These are phyloP conservation scores for Elymus sibiricus DNA, from an alignment of 176 grass and related monocot genomes.

Conservation along the genomic window DNA sequence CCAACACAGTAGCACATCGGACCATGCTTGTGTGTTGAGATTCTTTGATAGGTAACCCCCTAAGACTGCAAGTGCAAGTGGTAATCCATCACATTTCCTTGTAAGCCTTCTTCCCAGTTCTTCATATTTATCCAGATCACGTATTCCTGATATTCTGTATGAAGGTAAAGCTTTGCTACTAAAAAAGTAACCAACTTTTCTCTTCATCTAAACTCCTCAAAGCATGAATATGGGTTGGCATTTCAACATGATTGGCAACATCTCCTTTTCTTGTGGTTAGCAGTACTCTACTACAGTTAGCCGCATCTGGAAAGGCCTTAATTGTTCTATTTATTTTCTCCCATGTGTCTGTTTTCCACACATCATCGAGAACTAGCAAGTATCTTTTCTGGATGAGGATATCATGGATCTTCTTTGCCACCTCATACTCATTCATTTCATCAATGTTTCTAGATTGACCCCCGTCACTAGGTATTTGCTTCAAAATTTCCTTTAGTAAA, in stretches of 20 bases:
- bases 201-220: background rate
- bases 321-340: background rate
- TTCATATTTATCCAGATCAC: background rate
- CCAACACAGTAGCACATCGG: background rate
- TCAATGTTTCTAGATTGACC: background rate
- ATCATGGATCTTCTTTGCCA: background rate
- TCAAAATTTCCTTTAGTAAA: background rate
- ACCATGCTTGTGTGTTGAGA: background rate
- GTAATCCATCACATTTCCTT: background rate
- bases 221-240: background rate
- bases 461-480: fast-evolving
- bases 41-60: background rate
- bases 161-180: background rate
- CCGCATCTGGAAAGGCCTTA: background rate
- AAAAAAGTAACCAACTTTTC: conserved; percentile 3
- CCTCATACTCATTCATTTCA: background rate
- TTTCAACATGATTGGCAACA: background rate
- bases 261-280: background rate
- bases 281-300: background rate
- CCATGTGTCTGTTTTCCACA: background rate
- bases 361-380: background rate
- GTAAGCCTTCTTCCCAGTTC: background rate
- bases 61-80: background rate
- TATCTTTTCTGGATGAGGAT: background rate
- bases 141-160: background rate